phyloP scores from a whole-genome alignment of 352 stramenopile species.

The Phytophthora litchii region DNA sequence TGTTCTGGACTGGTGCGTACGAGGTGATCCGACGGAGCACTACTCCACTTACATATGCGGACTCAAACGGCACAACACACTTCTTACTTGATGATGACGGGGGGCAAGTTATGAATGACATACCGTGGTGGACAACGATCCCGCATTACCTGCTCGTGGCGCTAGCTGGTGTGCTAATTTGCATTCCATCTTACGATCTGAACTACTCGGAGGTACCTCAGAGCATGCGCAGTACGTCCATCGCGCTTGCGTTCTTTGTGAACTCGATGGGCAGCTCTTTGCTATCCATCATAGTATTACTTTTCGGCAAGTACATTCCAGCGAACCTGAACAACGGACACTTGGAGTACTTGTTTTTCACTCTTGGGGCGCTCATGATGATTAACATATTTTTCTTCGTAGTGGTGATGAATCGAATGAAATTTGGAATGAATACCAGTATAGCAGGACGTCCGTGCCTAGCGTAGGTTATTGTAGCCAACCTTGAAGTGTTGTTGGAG shows the following conservation, averaged over 20 bases:
- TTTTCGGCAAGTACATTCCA: conserved; percentile 62
- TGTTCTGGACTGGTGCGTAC: conserved; percentile 48
- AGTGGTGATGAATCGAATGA: conserved; percentile 40
- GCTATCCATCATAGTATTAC: conserved; percentile 63
- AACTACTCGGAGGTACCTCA: conserved; percentile 49
- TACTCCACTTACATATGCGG: conserved; percentile 22
- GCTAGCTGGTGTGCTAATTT: conserved; percentile 46
- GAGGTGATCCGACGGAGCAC: conserved; percentile 39
- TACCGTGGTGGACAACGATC: conserved; percentile 36
- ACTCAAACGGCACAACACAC: conserved; percentile 20
- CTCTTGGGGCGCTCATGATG: conserved; percentile 35
- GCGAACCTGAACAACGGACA: conserved; percentile 29
- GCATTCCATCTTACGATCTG: conserved; percentile 48
- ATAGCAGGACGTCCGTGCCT: too few relatives aligned
- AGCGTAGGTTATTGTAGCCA: too few relatives aligned
- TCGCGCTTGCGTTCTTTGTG: conserved; percentile 46
- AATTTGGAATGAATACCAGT: conserved; percentile 26
- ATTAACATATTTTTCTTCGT: conserved; percentile 40
- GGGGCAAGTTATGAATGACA: conserved; percentile 25
- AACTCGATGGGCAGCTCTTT: conserved; percentile 58
- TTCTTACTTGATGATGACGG: conserved; percentile 39
- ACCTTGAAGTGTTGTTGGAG: too few relatives aligned
- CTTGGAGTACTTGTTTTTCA: conserved; percentile 53
- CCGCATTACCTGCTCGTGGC: conserved; percentile 52
- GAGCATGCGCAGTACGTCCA: conserved; percentile 42